A percentile compares a stretch with the other conserved stretches of the same genome.
Evolutionary conservation across 176 grass and related monocot genomes (phyloP).

Genomic region (sorghum (Sorghum bicolor)): Sorghum_bicolor_NCBIv3 NC_012870.2:70249001-70249500

Average conservation of each 20-base stretch:
- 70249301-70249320: conserved; percentile 56
- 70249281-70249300: conserved; percentile 37
- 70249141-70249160: conserved; percentile 36
- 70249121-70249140: conserved; percentile 46
- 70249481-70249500: conserved; percentile 30
- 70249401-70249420: conserved; percentile 22
- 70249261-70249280: conserved; percentile 26
- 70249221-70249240: conserved; percentile 52
- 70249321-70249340: conserved; percentile 52
- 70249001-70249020: conserved; percentile 6
- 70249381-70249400: conserved; percentile 4
- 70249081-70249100: conserved; percentile 36
- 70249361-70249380: conserved; percentile 50
- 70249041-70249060: conserved; percentile 40
- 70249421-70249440: conserved; percentile 29
- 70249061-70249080: conserved; percentile 25
- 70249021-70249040: conserved; percentile 39
- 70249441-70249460: not conserved
- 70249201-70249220: conserved; percentile 30
- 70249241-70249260: conserved; percentile 48
- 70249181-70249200: conserved; percentile 9
- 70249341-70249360: conserved; percentile 59
- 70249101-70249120: conserved; percentile 39
- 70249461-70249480: conserved; percentile 9
- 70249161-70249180: conserved; percentile 34